Percentiles rank a stretch among this genome's conserved stretches.
phyloP scores from a whole-genome alignment of 73 alveolate species.

The Durusdinium trenchii region DNA sequence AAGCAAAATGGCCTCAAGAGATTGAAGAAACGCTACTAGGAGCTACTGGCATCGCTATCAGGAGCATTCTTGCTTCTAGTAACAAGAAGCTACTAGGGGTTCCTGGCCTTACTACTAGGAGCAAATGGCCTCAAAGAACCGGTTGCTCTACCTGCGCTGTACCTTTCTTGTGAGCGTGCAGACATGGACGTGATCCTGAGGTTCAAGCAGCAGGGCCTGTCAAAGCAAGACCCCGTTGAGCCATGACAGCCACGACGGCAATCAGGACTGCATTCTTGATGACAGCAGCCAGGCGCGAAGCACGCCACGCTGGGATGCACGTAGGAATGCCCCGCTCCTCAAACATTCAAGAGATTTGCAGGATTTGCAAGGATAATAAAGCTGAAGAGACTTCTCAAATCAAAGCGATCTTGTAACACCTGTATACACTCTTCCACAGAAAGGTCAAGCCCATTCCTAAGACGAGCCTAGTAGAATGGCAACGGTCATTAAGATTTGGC shows the following conservation, averaged over 20 bases:
- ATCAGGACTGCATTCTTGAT: not conserved
- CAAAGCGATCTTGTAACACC: not conserved
- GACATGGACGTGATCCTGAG: not conserved
- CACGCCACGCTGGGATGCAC: not conserved
- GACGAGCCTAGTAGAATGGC: too few relatives aligned
- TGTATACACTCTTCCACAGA: too few relatives aligned
- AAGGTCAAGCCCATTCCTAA: too few relatives aligned
- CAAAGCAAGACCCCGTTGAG: constrained; percentile 22
- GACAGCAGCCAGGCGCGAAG: not conserved
- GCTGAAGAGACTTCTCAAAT: not conserved
- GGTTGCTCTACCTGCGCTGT: too few relatives aligned
- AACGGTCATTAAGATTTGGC: too few relatives aligned
- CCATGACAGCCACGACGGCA: not conserved
- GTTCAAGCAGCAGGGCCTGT: not conserved
- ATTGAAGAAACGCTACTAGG: too few relatives aligned
- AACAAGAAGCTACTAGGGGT: too few relatives aligned
- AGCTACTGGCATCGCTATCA: too few relatives aligned
- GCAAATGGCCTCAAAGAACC: too few relatives aligned
- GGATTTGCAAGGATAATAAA: not conserved
- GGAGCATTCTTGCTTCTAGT: too few relatives aligned
- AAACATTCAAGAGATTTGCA: not conserved
- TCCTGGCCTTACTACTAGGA: too few relatives aligned
- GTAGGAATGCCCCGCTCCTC: not conserved
- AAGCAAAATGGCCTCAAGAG: not conserved
- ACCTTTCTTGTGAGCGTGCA: too few relatives aligned